Evolutionary conservation across 2,329 filamentous ascomycete species (phyloP).

Genomic region (Rutstroemia sydowiana): DNA sequence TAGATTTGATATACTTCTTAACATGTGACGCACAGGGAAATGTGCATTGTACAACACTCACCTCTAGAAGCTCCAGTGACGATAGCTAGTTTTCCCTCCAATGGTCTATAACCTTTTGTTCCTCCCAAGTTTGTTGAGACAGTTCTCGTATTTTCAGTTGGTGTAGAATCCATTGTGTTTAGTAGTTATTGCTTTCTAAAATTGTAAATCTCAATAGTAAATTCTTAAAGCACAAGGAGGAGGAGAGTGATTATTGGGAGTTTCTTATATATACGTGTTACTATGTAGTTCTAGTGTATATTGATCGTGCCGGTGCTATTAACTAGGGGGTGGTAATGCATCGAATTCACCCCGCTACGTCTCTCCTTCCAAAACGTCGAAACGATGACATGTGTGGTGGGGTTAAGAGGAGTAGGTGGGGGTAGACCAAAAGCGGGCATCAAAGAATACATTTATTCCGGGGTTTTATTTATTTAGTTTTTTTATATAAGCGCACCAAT

Average conservation of each 20-base stretch:
- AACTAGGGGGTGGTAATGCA: too few relatives aligned
- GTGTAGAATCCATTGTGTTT: slow-evolving; percentile 4
- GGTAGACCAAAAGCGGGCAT: too few relatives aligned
- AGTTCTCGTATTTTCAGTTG: slow-evolving; percentile 11
- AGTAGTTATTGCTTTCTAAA: neutral
- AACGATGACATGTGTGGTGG: too few relatives aligned
- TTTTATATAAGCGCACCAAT: neutral
- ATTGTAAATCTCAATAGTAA: neutral
- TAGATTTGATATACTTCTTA: too few relatives aligned
- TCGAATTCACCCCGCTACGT: too few relatives aligned
- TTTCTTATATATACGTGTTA: too few relatives aligned
- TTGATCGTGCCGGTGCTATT: too few relatives aligned
- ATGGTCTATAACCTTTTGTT: slow-evolving; percentile 23
- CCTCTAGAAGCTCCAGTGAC: slow-evolving; percentile 75
- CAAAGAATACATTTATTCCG: neutral
- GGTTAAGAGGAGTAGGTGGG: too few relatives aligned
- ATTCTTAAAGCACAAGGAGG: neutral
- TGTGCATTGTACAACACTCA: slow-evolving; percentile 33
- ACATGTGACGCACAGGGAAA: too few relatives aligned
- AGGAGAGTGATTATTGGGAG: too few relatives aligned
- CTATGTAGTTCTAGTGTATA: too few relatives aligned
- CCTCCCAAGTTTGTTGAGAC: slow-evolving; percentile 16
- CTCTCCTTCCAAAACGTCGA: too few relatives aligned
- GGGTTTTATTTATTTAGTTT: neutral
- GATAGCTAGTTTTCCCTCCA: slow-evolving; percentile 73